Evolutionary conservation across 2,329 filamentous ascomycete species (phyloP), one percentile per base, ranked within the genome.

Genomic region (Cytospora paraplurivora): DNA sequence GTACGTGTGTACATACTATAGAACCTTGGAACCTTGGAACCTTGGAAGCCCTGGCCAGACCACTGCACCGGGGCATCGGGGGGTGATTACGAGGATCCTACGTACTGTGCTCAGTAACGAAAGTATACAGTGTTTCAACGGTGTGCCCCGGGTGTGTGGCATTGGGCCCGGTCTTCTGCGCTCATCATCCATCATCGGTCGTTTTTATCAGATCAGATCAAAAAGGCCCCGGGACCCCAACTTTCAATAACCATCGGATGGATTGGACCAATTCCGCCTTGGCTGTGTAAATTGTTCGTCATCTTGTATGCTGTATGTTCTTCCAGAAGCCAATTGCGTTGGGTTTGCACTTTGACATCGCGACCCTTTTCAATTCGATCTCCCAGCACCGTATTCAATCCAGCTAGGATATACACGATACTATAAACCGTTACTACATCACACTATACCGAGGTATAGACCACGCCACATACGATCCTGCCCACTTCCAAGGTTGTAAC

Each of bases 31-130:
- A 35, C 21, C 27, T 15, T 11, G 5, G 13, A 5, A 47, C 41
- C 11, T 49, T 35, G 7, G 7, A 11, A 35, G 34, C 6, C 34
- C 41, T 47, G 41, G 56, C 56, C 35, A 52, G 35, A 59, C 49
- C 37, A 35, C 37, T 21, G 58, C 51, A 33, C 58, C 58, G 58
- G 49, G 19, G n/a, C 32, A 61, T 61, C 58, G 58, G 58, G 38
- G 51, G 21, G 13, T 15, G n/a, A 12, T 33, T 52, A 2, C 27
- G 33, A n/a, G 44, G 17, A 38, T 19, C n/a, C 32, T 47, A 47
- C 41, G 8, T 21, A 11, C 4, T 47, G 8, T 47, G 41, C 17
- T 47, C 7, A n/a, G n/a, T 19, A 47, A 19, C 12, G 17, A 4
- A 47, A 47, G n/a, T 47, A 47, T 15, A 47, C 41, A 47, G 41